Percentiles rank a stretch among this genome's conserved stretches.
phyloP scores from a whole-genome alignment of 306 rosid genomes.

The Lotus japonicus region DNA sequence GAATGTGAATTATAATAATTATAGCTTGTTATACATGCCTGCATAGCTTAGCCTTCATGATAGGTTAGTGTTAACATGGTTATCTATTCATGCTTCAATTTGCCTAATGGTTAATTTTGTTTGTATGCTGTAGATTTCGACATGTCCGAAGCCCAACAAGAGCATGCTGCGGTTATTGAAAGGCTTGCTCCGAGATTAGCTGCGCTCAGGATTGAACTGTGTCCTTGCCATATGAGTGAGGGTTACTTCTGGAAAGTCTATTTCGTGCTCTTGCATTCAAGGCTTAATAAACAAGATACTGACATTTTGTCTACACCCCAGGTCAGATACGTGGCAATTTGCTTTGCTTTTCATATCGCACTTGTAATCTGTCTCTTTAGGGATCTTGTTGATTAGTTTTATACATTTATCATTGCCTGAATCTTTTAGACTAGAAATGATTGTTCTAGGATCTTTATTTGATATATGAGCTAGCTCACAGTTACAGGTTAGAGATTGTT shows the following conservation, averaged over 20 bases:
- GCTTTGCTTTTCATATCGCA: not conserved
- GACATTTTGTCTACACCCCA: slow-evolving; percentile 70
- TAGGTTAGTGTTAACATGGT: not conserved
- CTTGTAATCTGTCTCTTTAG: not conserved
- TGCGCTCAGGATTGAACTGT: slow-evolving; percentile 91
- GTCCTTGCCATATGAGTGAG: slow-evolving; percentile 93
- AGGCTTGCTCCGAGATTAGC: slow-evolving; percentile 79
- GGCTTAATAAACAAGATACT: slow-evolving; percentile 80
- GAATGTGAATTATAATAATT: not conserved
- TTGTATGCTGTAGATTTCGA: slow-evolving; percentile 56
- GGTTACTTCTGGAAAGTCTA: slow-evolving; percentile 97
- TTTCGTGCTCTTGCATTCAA: slow-evolving; percentile 88
- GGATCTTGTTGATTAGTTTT: not conserved
- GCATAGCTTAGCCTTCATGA: no score
- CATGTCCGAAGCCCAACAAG: slow-evolving; percentile 69
- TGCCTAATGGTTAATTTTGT: not conserved
- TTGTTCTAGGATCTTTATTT: not conserved
- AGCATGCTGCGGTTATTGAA: slow-evolving; percentile 67
- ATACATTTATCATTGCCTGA: not conserved
- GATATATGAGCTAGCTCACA: not conserved
- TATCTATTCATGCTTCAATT: not conserved
- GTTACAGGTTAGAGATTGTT: not conserved
- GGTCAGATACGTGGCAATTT: slow-evolving; percentile 38
- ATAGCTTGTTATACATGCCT: not conserved
- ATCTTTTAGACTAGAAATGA: not conserved